Base-by-base conservation (phyloP, 257 asterid species). In the Solanum ossicruentum region DNA sequence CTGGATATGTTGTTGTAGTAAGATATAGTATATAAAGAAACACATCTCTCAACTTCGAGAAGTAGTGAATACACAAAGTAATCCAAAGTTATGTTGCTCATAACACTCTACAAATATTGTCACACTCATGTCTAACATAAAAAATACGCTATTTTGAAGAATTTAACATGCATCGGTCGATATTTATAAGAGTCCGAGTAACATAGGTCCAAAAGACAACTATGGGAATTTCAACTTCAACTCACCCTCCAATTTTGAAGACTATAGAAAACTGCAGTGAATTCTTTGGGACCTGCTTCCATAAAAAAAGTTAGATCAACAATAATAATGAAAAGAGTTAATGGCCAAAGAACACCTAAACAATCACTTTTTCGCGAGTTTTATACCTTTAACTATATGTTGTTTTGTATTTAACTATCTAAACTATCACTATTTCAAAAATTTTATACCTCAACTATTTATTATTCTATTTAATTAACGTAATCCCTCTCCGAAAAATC, bases 171-270 rank as follows among this genome's bases (percentile, higher is more conserved):
- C 18, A 65, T 65, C 43, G 3, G 0, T 13, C 0, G 2, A 65
- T 28, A 26, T 65, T 6, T 65, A 26, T 12, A 65, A 26, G 71
- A 65, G 43, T 23, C 49, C 0, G 2, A 32, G 8, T 21, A 32
- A 15, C 75, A 36, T 32, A 67, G 5, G 1, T 67, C 21, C 3
- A 5, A 32, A 15, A 83, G 70, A 78, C 9, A 18, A 84, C 18
- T 6, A 39, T 39, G 83, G 28, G 18, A 72, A 57, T 12, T 23
- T 61, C 84, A 79, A 61, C 88, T 69, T 72, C 7, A 57, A 89
- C 98, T 91, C 60, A 96, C 98, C 95, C 98, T 92, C 99, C 99
- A 96, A 88, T 60, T 92, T 90, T 96, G 98, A 63, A 96, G 99
- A 89, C 99, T 91, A 92, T 92, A 94, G 82, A 91, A 96, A 67